Percentiles rank a stretch among this genome's conserved stretches.
These are phyloP conservation scores for Polytrichum formosum DNA, from an alignment of 225 moss, liverwort and hornwort species.

Conservation along the genomic window DNA sequence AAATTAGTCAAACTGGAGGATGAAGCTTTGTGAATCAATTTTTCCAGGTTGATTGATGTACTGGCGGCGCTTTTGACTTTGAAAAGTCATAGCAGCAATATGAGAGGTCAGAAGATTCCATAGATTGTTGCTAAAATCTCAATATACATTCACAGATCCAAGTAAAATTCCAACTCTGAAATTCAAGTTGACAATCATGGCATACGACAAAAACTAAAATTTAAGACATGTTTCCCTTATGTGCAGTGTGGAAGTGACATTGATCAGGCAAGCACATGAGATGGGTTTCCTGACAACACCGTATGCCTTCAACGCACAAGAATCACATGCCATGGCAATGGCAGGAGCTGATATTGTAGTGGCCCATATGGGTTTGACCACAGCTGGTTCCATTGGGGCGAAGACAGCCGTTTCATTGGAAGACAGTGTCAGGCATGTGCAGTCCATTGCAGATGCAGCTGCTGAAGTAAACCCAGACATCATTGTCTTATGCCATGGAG, in stretches of 20 bases:
- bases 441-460: slow-evolving; percentile 87
- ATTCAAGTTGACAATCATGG: too few species aligned
- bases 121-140: too few species aligned
- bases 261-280: slow-evolving; percentile 88
- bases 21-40: too few species aligned
- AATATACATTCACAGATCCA: too few species aligned
- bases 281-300: slow-evolving; percentile 94
- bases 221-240: neutral
- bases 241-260: slow-evolving; percentile 84
- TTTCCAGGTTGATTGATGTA: too few species aligned
- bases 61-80: too few species aligned
- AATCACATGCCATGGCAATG: slow-evolving; percentile 88
- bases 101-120: too few species aligned
- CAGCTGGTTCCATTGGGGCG: slow-evolving; percentile 88
- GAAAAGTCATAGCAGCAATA: too few species aligned
- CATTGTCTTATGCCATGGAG: slow-evolving; percentile 88
- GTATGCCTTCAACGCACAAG: slow-evolving; percentile 78
- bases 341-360: slow-evolving; percentile 95
- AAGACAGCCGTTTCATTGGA: slow-evolving; percentile 76
- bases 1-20: too few species aligned
- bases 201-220: too few species aligned
- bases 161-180: too few species aligned
- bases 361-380: slow-evolving; percentile 98
- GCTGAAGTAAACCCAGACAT: slow-evolving; percentile 63
- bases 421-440: slow-evolving; percentile 75